These are phyloP conservation scores for Citrullus amarus DNA, from an alignment of 306 rosid genomes.

Conservation along the genomic window DNA sequence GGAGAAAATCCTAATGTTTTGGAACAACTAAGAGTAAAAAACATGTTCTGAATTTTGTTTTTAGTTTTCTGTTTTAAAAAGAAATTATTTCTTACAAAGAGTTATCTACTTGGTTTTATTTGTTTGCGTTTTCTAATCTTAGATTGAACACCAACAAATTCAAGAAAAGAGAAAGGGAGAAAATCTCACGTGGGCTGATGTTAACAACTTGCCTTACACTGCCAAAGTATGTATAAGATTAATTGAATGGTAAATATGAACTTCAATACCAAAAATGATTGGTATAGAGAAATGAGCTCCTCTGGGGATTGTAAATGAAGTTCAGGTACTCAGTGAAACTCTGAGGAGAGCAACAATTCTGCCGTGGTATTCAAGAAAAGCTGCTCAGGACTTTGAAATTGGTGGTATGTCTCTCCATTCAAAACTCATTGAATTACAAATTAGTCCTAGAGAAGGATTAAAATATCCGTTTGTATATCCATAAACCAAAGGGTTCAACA, in stretches of 20 bases:
- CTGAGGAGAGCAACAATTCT: conserved; percentile 71
- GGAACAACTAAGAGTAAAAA: conserved; percentile 50
- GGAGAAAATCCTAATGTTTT: conserved; percentile 58
- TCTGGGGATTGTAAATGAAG: not conserved
- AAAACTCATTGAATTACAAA: not conserved
- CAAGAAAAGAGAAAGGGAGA: conserved; percentile 39
- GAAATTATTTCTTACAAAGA: not conserved
- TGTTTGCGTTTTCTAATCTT: not conserved
- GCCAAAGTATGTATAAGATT: conserved; percentile 29
- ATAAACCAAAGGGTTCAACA: not conserved
- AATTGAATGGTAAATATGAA: not conserved
- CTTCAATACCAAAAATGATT: not conserved
- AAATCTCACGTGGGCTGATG: conserved; percentile 67
- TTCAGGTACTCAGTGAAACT: conserved; percentile 69
- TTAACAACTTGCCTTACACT: conserved; percentile 69
- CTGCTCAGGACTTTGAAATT: conserved; percentile 70
- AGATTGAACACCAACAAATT: conserved; percentile 61
- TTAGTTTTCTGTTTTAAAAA: not conserved
- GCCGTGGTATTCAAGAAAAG: conserved; percentile 86
- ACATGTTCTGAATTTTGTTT: not conserved
- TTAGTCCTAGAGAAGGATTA: not conserved
- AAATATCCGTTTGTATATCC: not conserved
- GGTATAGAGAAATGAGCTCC: not conserved
- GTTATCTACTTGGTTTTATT: not conserved
- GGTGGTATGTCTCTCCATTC: conserved; percentile 29